Evolutionary conservation across 495 filamentous ascomycete genomes (phyloP), one percentile per base, ranked within the genome.

Genomic region (Neurospora sp.): DNA sequence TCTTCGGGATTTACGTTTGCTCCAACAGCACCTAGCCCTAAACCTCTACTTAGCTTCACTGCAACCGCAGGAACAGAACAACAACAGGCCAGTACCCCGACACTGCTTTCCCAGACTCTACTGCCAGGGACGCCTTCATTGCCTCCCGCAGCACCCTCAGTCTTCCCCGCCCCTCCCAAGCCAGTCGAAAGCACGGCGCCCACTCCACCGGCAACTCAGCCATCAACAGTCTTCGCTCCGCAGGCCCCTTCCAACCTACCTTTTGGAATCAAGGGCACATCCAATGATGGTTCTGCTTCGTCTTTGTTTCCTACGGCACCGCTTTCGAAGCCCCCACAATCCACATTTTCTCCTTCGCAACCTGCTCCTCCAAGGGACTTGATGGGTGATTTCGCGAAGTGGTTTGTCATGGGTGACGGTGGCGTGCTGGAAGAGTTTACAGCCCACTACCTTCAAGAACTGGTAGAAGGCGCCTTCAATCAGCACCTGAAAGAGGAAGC

Each of bases 401-500:
- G 85, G 85, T 84, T 82, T 44, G 84, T 85, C 70, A 74, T 76
- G 31, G 85, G 79, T 14, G 85, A 87, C 60, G 76, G 70, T n/a
- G 85, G 85, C 10, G 38, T 86, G 14, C 77, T 86, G 77, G 81
- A 83, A 23, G 73, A 82, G 11, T 81, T 86, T 38, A 75, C 80
- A 66, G 72, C 79, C 27, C 49, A 75, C 40, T 78, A 80, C 1
- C 77, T 87, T n/a, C 79, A 81, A 20, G 72, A 83, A 10, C 44
- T 86, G 16, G 75, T 87, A 9, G 75, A 74, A 9, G 62, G 76
- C 3, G 74, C 78, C 3, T 85, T 79, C 71, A 72, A 78, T 14
- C 72, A 75, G 1, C 85, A 81, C 37, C 49, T 83, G 60, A 35
- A 76, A 18, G 80, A 84, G 10, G 80, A 87, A 71, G 77, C 75